Base-by-base conservation (phyloP, 164 flowering plant species). In the Umbilicus rupestris region DNA sequence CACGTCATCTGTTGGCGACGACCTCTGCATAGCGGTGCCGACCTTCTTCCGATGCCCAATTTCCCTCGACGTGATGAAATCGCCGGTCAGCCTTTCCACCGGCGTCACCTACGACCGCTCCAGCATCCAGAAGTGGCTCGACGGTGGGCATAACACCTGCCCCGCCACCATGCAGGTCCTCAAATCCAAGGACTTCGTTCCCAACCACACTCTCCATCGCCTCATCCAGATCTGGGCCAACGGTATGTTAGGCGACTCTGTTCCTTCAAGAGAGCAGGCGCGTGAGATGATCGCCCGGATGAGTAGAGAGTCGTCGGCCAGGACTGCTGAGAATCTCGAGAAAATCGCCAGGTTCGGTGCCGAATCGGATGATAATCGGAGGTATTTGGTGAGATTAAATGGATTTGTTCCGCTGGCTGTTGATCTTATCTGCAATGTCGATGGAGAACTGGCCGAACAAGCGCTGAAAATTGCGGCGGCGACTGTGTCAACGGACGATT, bases 71-170 rank as follows among this genome's bases (percentile, higher is more conserved):
- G 82, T 94, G 31, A 94, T 94, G 98, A 90, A 76, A 62, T 87
- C 96, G 0, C 98, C 98, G 3, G 98, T 94, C 28, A 89, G 89
- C 55, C 77, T 94, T 14, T 78, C 82, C 77, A 94, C 98, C 62
- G 98, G 98, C 26, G 93, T 87, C 6, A 90, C 98, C 41, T 94
- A 94, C 83, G 98, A 94, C 68, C 91, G 98, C 0, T 68, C 86
- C 64, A 84, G 89, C 79, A 94, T 94, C 73, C 96, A 94, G 67
- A 79, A 72, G 62, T 94, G 98, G 98, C 86, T 94, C 39, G 97
- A 90, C 71, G 67, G 70, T 70, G 98, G 98, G 63, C 80, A 94
- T 81, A 86, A 87, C 77, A 94, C 98, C 9, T 94, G 98, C 66
- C 97, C 97, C 1, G 96, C 95, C 55, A 94, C 97, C 72, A 89